Evolutionary conservation across 768 basidiomycete species (phyloP).

Genomic region (Lanmaoa pseudosensibilis): DNA sequence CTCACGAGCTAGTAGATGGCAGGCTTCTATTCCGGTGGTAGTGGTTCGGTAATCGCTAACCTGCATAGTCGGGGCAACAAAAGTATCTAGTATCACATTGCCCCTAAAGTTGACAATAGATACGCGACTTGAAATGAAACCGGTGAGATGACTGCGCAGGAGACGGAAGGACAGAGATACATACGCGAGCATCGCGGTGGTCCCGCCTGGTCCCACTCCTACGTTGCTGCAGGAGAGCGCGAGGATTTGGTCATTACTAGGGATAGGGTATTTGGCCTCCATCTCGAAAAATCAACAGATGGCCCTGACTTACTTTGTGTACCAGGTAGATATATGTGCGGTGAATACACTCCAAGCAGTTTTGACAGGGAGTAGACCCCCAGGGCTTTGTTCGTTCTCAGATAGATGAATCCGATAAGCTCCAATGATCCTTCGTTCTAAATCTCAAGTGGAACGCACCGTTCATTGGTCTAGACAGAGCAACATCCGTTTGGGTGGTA

Average conservation of each 20-base stretch:
- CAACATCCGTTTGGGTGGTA: conserved; percentile 13
- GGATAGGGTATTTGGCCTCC: conserved; percentile 35
- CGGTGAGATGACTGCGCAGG: conserved; percentile 8
- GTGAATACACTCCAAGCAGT: conserved; percentile 7
- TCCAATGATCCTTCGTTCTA: conserved; percentile 22
- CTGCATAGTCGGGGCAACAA: conserved; percentile 62
- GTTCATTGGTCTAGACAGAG: conserved; percentile 14
- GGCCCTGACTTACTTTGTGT: conserved; percentile 18
- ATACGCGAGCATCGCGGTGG: conserved; percentile 81
- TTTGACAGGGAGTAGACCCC: conserved; percentile 18
- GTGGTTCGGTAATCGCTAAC: conserved; percentile 74
- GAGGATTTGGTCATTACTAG: conserved; percentile 47
- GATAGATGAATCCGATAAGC: conserved; percentile 28
- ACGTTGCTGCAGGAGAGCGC: conserved; percentile 67
- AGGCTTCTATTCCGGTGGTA: conserved; percentile 54
- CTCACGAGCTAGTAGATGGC: conserved; percentile 42
- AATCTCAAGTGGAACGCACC: conserved; percentile 14
- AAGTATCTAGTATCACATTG: conserved; percentile 58
- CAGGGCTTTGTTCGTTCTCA: conserved; percentile 18
- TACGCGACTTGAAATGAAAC: conserved; percentile 40
- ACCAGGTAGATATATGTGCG: conserved; percentile 26
- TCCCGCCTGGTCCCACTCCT: conserved; percentile 80
- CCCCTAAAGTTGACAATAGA: conserved; percentile 61
- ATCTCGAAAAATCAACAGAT: conserved; percentile 22
- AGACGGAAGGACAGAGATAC: conserved; percentile 29